Evolutionary conservation across 2,329 filamentous ascomycete species (phyloP), one percentile per base, ranked within the genome.

Genomic region (Paraconiothyrium sp.): DNA sequence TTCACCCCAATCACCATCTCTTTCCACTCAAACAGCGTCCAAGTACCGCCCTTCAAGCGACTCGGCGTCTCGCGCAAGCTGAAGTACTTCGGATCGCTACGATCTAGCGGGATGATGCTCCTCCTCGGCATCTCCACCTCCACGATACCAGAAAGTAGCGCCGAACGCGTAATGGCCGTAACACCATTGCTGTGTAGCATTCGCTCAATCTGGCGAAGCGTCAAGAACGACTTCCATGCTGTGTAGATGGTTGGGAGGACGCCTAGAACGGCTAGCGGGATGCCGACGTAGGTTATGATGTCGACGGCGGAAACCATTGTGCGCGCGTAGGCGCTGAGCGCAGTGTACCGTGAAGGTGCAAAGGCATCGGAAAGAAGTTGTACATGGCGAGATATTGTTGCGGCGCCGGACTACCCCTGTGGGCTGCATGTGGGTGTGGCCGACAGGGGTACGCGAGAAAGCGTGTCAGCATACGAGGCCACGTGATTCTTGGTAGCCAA

Each of bases 201-300:
- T 59, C 84, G 84, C 72, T 84, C 85, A 75, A 90, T 88, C 51
- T 84, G 84, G 43, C 86, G 86, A 2, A 89, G 80, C 1, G 86
- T 88, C 14, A 86, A 79, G 30, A 90, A 83, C 3, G 87, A 89
- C 30, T 84, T 82, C 57, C 87, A 78, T 22, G 85, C 89, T 70
- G 89, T 90, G 78, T 90, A 90, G 47, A 90, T 80, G 54, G 90
- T 90, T 0, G 88, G 88, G 6, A 90, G 80, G 22, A 90, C 87
- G 54, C 87, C 86, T 3, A 89, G 76, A 4, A 89, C 86, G 1
- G 86, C 86, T 37, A 89, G 80, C 1, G 87, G 87, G 6, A 88
- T 67, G 47, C 72, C 72, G 48, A 74, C 62, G 57, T 74, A 74
- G 34, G 72, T 74, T 22, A 75, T 73, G 10, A 73, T 71, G 61